Evolutionary conservation across 2,329 filamentous ascomycete genomes (phyloP).

Genomic region (Talaromyces pinophilus): DNA sequence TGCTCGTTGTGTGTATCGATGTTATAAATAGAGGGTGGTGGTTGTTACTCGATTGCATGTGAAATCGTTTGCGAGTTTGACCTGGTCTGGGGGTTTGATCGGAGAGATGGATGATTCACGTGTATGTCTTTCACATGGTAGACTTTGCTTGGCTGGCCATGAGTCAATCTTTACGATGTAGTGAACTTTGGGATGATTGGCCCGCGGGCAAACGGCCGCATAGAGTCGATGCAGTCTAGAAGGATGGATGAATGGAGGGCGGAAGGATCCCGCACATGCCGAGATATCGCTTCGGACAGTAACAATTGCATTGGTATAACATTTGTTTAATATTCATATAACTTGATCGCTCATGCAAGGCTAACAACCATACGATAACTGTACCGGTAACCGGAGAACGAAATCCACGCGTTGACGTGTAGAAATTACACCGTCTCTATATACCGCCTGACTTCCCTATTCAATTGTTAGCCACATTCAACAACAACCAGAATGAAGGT

Average conservation of each 20-base stretch:
- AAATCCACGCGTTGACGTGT: neutral
- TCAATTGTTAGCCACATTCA: neutral
- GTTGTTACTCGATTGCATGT: slow-evolving; percentile 18
- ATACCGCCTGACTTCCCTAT: slow-evolving; percentile 74
- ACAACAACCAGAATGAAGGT: no score
- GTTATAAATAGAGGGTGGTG: neutral
- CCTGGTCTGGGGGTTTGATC: neutral
- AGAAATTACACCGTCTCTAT: slow-evolving; percentile 68
- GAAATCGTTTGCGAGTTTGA: slow-evolving; percentile 1
- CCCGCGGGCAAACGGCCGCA: neutral
- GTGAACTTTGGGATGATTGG: neutral
- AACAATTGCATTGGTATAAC: neutral
- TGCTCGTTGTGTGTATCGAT: neutral
- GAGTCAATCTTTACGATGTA: neutral
- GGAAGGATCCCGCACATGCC: slow-evolving; percentile 4
- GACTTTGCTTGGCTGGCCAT: neutral
- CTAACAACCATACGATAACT: neutral
- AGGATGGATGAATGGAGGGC: neutral
- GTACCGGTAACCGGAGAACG: neutral
- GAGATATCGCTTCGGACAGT: neutral
- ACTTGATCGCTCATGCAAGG: neutral
- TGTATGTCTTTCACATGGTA: slow-evolving; percentile 7
- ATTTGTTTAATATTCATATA: neutral
- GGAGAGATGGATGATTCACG: slow-evolving; percentile 1
- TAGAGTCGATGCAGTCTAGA: neutral